Conservation (phyloP, 352 stramenopile genomes). For the Pythium myriotylum region DNA sequence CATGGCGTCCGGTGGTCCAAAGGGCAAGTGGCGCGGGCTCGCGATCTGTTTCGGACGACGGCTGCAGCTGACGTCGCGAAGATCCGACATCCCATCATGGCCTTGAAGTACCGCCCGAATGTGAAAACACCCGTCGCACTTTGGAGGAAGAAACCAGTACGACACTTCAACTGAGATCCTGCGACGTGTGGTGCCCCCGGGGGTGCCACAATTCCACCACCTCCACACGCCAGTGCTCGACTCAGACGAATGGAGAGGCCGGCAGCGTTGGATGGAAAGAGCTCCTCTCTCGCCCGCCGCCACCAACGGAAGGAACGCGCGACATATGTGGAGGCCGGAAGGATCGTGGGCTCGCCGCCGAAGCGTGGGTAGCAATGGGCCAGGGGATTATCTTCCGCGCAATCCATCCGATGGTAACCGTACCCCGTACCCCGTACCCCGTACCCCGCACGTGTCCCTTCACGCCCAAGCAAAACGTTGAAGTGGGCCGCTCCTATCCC, state of each 20-base stretch:
- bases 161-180: neutral
- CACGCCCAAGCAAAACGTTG: neutral
- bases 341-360: too few species aligned
- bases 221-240: neutral
- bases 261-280: too few species aligned
- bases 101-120: conserved; percentile 13
- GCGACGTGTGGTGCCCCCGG: conserved; percentile 15
- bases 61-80: neutral
- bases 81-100: neutral
- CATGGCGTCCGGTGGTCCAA: neutral
- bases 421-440: too few species aligned
- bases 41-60: neutral
- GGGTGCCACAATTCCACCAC: conserved; percentile 1
- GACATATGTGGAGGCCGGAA: too few species aligned
- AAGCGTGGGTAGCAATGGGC: too few species aligned
- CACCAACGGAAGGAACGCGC: too few species aligned
- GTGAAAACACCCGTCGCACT: conserved; percentile 21
- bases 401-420: too few species aligned
- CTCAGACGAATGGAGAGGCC: too few species aligned
- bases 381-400: too few species aligned
- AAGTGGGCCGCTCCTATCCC: conserved; percentile 4
- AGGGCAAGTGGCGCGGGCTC: neutral
- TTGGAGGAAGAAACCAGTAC: neutral
- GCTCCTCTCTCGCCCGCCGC: too few species aligned
- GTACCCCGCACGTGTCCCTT: too few species aligned